Evolutionary conservation across 148 eudicot genomes (phyloP), one percentile per base, ranked within the genome.

Genomic region (Vaccinium corymbosum): DNA sequence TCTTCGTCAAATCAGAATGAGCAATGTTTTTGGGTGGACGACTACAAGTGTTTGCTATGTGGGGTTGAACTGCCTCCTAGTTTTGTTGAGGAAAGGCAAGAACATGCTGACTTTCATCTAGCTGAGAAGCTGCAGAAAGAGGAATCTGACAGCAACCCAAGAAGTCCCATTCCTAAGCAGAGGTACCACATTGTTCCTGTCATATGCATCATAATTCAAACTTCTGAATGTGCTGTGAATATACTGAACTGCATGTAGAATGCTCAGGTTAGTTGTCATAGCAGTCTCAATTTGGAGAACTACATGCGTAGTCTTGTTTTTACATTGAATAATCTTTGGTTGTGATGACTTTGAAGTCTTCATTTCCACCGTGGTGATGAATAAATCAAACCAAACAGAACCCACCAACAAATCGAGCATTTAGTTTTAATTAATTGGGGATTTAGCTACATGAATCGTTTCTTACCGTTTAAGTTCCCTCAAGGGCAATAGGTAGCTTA

Each of bases 11-110:
- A 86, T 89, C 76, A 79, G 19, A 89, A 79, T 76, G 86, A 87
- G 74, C 87, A 87, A 49, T 82, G 84, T 27, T 57, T 85, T 46
- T 94, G 99, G 99, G 86, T 97, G 83, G 92, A 97, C 70, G 97
- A 86, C 71, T 97, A 94, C 85, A 93, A 93, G 86, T 97, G 99
- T 82, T 91, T 90, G 0, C 76, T 92, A 52, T 97, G 99, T 88
- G 98, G 98, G 46, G 85, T 88, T 76, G 98, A 94, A 86, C 61
- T 97, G 91, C 99, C 99, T 88, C 90, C 91, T 17, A 91, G 86
- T 70, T 94, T 97, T 86, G 81, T 88, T 70, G 89, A 92, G 86
- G 99, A 97, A 85, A 92, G 99, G 87, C 98, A 94, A 92, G 99
- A 97, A 88, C 99, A 97, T 89, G 86, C 88, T 10, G 99, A 97